Conservation (phyloP, 768 basidiomycete species). For the Mycena latifolia region DNA sequence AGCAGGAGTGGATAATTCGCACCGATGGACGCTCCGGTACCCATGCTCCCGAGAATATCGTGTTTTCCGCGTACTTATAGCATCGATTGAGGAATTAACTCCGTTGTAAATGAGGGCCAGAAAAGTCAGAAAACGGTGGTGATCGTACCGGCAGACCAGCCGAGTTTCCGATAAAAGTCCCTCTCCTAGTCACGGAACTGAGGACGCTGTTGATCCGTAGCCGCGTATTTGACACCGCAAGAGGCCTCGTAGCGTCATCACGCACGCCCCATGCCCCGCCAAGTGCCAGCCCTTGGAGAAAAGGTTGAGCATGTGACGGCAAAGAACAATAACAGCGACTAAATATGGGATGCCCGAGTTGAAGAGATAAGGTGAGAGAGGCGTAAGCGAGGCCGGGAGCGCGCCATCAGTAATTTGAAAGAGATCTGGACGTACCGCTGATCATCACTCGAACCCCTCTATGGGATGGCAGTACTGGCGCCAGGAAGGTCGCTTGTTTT, state of each 20-base stretch:
- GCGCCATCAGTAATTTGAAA: slow-evolving; percentile 68
- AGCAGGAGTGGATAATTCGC: slow-evolving; percentile 52
- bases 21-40: slow-evolving; percentile 95
- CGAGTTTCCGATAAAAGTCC: slow-evolving; percentile 98
- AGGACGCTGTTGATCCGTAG: slow-evolving; percentile 97
- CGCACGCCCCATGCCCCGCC: slow-evolving; percentile 97
- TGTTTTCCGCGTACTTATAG: slow-evolving; percentile 90
- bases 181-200: slow-evolving; percentile 96
- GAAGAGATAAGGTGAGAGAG: slow-evolving; percentile 79
- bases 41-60: slow-evolving; percentile 92
- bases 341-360: slow-evolving; percentile 68
- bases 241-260: slow-evolving; percentile 90
- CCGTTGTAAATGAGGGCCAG: slow-evolving; percentile 96
- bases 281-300: slow-evolving; percentile 88
- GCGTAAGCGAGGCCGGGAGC: slow-evolving; percentile 62
- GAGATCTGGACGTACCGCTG: slow-evolving; percentile 83
- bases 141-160: slow-evolving; percentile 68
- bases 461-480: slow-evolving; percentile 90
- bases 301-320: slow-evolving; percentile 81
- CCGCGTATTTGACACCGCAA: slow-evolving; percentile 87
- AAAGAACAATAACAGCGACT: slow-evolving; percentile 82
- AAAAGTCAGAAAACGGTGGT: slow-evolving; percentile 43
- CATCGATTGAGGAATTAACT: slow-evolving; percentile 94
- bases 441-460: slow-evolving; percentile 99
- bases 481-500: slow-evolving; percentile 94